Conservation (phyloP, 192 early-diverging fungal species). For the Backusella circina region DNA sequence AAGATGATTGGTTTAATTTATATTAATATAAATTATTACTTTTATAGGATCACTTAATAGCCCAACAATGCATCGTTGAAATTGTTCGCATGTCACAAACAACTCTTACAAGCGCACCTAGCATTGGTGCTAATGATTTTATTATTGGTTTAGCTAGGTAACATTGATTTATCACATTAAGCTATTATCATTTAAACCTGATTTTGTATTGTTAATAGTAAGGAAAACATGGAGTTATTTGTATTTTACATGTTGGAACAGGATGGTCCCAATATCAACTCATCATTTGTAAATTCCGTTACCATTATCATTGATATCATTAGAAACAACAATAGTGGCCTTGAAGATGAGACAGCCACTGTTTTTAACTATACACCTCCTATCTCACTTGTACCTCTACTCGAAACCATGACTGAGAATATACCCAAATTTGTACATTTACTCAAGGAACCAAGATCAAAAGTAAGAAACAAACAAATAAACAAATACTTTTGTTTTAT, state of each 20-base stretch:
- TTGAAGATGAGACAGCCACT: constrained; percentile 27
- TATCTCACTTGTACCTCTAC: constrained; percentile 77
- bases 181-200: background rate
- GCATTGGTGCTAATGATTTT: constrained; percentile 34
- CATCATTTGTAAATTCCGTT: constrained; percentile 88
- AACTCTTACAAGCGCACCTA: constrained; percentile 21
- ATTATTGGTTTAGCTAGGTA: constrained; percentile 31
- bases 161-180: too few species aligned
- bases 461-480: too few species aligned
- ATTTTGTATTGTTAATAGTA: constrained; percentile 40
- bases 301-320: constrained; percentile 98
- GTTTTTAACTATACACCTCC: constrained; percentile 11
- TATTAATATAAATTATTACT: background rate
- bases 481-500: too few species aligned
- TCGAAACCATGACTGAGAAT: constrained; percentile 76
- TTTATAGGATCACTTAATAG: constrained; percentile 34
- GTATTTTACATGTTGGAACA: constrained; percentile 85
- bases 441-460: constrained; percentile 71
- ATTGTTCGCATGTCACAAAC: constrained; percentile 41
- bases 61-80: constrained; percentile 39
- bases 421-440: constrained; percentile 75
- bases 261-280: constrained; percentile 73
- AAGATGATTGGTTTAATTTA: background rate
- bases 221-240: constrained; percentile 69
- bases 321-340: constrained; percentile 78